These are phyloP conservation scores for Fusarium agapanthi DNA, from an alignment of 2,329 filamentous ascomycete genomes.

Conservation along the genomic window DNA sequence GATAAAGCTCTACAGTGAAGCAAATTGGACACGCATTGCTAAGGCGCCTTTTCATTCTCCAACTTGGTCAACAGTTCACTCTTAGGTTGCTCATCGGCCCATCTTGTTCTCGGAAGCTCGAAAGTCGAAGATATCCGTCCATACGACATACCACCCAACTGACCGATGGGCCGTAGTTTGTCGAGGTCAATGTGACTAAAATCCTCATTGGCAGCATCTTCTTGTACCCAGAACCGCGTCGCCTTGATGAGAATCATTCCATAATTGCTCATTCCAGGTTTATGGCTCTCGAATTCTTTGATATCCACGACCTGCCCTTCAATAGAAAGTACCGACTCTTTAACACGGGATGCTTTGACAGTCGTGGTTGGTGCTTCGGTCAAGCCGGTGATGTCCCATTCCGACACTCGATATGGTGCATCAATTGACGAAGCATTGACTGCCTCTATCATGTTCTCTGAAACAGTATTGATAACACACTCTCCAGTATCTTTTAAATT, in stretches of 20 bases:
- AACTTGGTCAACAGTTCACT: background rate
- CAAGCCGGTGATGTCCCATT: slow-evolving; percentile 84
- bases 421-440: slow-evolving; percentile 83
- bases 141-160: slow-evolving; percentile 89
- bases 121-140: slow-evolving; percentile 73
- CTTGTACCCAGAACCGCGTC: slow-evolving; percentile 85
- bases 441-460: slow-evolving; percentile 84
- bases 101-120: slow-evolving; percentile 64
- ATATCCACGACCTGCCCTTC: slow-evolving; percentile 82
- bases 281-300: slow-evolving; percentile 80
- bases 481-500: slow-evolving; percentile 78
- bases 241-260: slow-evolving; percentile 83
- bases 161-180: slow-evolving; percentile 79
- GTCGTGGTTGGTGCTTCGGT: slow-evolving; percentile 72
- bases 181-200: slow-evolving; percentile 77
- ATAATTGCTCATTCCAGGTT: slow-evolving; percentile 76
- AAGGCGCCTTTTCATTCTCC: background rate
- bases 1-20: background rate
- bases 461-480: slow-evolving; percentile 88
- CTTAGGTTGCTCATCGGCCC: background rate
- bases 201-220: slow-evolving; percentile 85
- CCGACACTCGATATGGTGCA: slow-evolving; percentile 77
- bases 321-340: slow-evolving; percentile 83
- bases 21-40: fast-evolving
- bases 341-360: slow-evolving; percentile 76